These are phyloP conservation scores for Gossypium herbaceum DNA, from an alignment of 345 rosid species.

Conservation along the genomic window DNA sequence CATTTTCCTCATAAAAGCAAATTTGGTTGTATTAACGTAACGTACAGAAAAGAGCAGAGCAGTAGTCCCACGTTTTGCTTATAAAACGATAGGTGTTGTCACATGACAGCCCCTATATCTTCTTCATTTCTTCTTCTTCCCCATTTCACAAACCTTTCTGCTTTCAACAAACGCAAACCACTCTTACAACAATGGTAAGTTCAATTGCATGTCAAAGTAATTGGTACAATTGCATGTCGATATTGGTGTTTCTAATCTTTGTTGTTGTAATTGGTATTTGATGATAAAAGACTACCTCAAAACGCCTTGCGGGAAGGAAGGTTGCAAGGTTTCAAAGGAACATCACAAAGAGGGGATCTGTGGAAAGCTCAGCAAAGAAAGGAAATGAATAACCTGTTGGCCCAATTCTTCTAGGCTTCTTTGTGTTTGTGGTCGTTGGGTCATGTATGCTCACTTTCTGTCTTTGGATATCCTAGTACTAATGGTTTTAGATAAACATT, in stretches of 20 bases:
- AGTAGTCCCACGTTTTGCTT: background rate
- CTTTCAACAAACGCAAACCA: background rate
- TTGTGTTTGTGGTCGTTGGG: constrained; percentile 30
- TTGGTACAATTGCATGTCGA: background rate
- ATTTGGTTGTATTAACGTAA: background rate
- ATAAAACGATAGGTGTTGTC: background rate
- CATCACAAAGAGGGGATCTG: constrained; percentile 28
- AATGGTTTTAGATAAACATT: too few relatives aligned
- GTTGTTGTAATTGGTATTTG: background rate
- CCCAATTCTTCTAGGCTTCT: constrained; percentile 23
- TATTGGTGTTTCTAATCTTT: background rate
- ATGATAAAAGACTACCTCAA: constrained; percentile 31
- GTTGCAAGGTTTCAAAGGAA: constrained; percentile 32
- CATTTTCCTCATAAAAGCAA: background rate
- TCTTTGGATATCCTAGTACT: background rate
- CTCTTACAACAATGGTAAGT: background rate
- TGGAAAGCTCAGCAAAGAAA: constrained; percentile 19
- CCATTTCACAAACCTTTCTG: background rate
- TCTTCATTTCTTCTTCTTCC: background rate
- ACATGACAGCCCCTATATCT: background rate
- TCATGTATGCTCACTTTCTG: constrained; percentile 16
- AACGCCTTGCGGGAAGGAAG: constrained; percentile 29
- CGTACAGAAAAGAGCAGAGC: background rate
- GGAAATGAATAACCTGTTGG: constrained; percentile 26
- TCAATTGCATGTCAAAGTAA: background rate